These are phyloP conservation scores for Staphylotrichum tortipilum DNA, from an alignment of 495 filamentous ascomycete species.

Conservation along the genomic window DNA sequence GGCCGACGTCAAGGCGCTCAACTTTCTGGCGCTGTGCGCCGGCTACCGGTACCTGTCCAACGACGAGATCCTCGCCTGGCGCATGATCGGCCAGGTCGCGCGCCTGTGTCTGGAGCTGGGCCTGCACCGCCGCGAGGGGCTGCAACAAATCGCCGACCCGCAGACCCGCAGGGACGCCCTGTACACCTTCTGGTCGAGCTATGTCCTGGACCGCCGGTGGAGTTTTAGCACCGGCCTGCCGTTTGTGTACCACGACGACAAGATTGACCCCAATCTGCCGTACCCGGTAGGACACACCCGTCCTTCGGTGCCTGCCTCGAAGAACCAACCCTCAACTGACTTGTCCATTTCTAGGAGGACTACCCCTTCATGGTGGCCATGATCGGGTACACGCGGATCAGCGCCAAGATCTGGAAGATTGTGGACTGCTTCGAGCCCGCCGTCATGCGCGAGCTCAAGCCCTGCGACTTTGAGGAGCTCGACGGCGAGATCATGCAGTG, in stretches of 20 bases:
- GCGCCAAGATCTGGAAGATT: constrained; percentile 69
- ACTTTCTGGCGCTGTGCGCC: constrained; percentile 65
- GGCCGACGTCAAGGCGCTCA: constrained; percentile 58
- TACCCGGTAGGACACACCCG: constrained; percentile 60
- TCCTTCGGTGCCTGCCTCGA: no score
- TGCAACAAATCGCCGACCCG: constrained; percentile 55
- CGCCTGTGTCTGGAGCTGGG: constrained; percentile 75
- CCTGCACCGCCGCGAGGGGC: constrained; percentile 64
- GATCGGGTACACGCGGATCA: constrained; percentile 67
- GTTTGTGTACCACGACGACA: constrained; percentile 71
- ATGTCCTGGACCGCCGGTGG: constrained; percentile 73
- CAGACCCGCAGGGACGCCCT: constrained; percentile 54
- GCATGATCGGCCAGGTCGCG: constrained; percentile 65
- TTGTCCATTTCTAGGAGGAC: constrained; percentile 49
- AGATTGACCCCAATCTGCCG: constrained; percentile 70
- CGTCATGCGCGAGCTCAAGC: constrained; percentile 41
- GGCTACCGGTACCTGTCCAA: constrained; percentile 80
- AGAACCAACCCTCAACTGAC: no score
- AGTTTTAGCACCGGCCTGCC: constrained; percentile 74
- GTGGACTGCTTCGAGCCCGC: constrained; percentile 49
- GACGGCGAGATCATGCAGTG: constrained; percentile 72
- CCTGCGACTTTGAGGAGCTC: constrained; percentile 62
- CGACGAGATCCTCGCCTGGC: constrained; percentile 72
- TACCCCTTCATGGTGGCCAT: constrained; percentile 68
- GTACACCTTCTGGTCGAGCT: constrained; percentile 72